Conservation (phyloP, 176 grass and related monocot genomes). For the Hordeum marinum region DNA sequence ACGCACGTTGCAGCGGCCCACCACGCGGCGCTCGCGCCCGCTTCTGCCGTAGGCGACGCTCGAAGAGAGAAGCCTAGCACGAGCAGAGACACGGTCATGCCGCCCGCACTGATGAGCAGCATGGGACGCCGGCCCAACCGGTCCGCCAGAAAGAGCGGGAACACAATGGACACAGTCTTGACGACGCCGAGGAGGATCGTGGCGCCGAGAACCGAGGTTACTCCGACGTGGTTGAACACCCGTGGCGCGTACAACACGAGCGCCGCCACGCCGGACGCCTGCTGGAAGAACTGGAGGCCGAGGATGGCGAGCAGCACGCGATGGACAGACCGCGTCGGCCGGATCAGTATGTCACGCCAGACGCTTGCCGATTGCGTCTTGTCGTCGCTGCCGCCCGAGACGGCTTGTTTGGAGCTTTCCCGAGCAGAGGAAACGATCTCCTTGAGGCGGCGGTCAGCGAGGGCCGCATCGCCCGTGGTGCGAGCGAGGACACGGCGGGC, state of each 20-base stretch:
- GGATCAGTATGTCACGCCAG: conserved; percentile 40
- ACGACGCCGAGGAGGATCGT: conserved; percentile 43
- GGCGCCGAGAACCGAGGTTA: conserved; percentile 39
- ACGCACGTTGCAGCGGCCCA: conserved; percentile 25
- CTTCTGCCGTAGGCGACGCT: not conserved
- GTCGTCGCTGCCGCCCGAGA: not conserved
- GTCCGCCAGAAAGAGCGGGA: conserved; percentile 52
- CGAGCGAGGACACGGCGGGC: conserved; percentile 32
- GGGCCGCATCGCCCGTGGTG: conserved; percentile 20
- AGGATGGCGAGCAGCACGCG: conserved; percentile 44
- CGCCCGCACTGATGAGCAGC: conserved; percentile 48
- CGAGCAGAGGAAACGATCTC: conserved; percentile 28
- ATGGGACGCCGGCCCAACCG: conserved; percentile 55
- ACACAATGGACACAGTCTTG: conserved; percentile 45
- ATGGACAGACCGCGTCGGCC: conserved; percentile 33
- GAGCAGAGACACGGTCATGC: conserved; percentile 43
- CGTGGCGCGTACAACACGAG: conserved; percentile 59
- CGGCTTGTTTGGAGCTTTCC: not conserved
- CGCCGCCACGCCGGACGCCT: conserved; percentile 59
- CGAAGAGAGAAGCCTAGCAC: conserved; percentile 22
- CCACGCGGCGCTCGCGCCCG: not conserved
- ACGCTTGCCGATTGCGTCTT: not conserved
- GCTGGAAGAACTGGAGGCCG: conserved; percentile 64
- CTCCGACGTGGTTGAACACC: conserved; percentile 48
- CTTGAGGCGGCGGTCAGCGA: conserved; percentile 31